These are phyloP conservation scores for Arctium minus DNA, from an alignment of 129 eudicot genomes.

Conservation along the genomic window DNA sequence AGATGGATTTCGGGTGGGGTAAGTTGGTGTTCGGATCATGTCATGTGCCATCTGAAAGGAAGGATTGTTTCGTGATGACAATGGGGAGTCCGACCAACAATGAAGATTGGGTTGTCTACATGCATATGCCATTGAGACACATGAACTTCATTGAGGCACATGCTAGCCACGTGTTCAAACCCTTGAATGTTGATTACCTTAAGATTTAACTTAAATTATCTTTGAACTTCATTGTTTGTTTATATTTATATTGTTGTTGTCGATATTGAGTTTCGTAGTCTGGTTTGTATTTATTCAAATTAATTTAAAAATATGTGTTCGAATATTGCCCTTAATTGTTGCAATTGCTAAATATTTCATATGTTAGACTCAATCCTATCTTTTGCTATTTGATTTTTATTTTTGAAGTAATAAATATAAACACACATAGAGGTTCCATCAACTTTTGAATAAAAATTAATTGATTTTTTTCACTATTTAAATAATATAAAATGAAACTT, in stretches of 20 bases:
- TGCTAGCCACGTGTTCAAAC: conserved; percentile 32
- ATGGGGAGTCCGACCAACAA: conserved; percentile 48
- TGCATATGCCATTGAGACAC: conserved; percentile 41
- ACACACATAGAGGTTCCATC: too few species aligned
- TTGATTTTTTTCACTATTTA: too few species aligned
- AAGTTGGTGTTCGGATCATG: conserved; percentile 42
- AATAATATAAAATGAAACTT: too few species aligned
- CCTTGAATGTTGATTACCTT: conserved; percentile 34
- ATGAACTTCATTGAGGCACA: conserved; percentile 33
- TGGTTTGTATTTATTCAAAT: not conserved
- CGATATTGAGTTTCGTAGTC: not conserved
- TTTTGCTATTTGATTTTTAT: too few species aligned
- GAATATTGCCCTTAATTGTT: not conserved
- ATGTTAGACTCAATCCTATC: not conserved
- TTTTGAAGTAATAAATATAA: too few species aligned
- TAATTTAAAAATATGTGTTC: too few species aligned
- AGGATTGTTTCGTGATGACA: conserved; percentile 55
- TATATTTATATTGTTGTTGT: not conserved
- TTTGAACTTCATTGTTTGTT: not conserved
- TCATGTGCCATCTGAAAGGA: conserved; percentile 45
- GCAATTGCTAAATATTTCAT: not conserved
- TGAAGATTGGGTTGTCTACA: conserved; percentile 64
- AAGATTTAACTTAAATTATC: not conserved
- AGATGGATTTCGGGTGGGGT: conserved; percentile 61
- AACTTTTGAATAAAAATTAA: too few species aligned